Percentiles rank a stretch among this genome's conserved stretches.
Conservation (phyloP, 2,329 filamentous ascomycete species). For the Cladobotryum mycophilum region DNA sequence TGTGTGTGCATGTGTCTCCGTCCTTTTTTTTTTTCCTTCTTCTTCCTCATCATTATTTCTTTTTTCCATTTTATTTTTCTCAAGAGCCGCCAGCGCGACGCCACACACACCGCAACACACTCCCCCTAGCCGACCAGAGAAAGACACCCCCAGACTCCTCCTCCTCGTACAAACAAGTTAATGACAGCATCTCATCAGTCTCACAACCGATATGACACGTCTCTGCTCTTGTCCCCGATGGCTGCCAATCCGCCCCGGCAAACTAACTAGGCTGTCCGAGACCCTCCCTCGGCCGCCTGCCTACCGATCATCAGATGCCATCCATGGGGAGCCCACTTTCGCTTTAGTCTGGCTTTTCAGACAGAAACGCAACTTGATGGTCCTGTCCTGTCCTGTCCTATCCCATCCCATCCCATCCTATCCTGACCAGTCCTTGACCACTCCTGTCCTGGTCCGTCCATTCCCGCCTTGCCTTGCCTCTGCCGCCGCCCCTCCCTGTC, state of each 20-base stretch:
- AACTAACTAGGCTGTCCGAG: constrained; percentile 12
- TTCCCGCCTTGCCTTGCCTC: constrained; percentile 11
- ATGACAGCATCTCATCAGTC: constrained; percentile 21
- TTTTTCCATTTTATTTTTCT: not conserved
- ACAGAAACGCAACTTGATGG: not conserved
- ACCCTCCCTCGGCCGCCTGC: constrained; percentile 17
- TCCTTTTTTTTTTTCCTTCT: too few species aligned
- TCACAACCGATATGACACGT: constrained; percentile 32
- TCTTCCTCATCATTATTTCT: too few species aligned
- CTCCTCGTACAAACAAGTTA: constrained; percentile 6
- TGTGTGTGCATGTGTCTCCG: too few species aligned
- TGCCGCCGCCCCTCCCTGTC: constrained; percentile 9
- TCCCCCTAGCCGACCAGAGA: not conserved
- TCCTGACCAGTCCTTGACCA: not conserved
- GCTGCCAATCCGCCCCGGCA: constrained; percentile 15
- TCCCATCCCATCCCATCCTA: not conserved
- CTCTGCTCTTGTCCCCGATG: constrained; percentile 21
- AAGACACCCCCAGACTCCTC: constrained; percentile 1
- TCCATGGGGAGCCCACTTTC: constrained; percentile 9
- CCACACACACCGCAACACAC: constrained; percentile 3
- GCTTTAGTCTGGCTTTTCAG: not conserved
- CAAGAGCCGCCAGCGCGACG: constrained; percentile 4
- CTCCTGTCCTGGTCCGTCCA: constrained; percentile 8
- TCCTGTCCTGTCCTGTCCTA: not conserved
- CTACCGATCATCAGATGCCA: constrained; percentile 21